Evolutionary conservation across 2,329 filamentous ascomycete species (phyloP), one percentile per base, ranked within the genome.

Genomic region (Cladosporium sp.): DNA sequence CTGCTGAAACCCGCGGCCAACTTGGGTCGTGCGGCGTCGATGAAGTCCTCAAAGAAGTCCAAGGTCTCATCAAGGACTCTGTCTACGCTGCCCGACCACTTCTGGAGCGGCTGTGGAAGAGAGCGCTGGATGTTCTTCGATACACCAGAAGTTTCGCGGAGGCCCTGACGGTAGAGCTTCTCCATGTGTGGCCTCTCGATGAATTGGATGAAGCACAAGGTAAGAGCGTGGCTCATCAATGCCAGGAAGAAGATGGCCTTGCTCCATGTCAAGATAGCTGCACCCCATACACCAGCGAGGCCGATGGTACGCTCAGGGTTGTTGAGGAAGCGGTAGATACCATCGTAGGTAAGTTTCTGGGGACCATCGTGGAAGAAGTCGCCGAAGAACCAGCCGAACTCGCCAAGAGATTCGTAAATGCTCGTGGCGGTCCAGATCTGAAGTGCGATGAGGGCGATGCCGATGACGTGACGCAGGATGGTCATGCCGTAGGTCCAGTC

Each of bases 311-410:
- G 88, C 74, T 99, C 94, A 0, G 94, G 94, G 70, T 97, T 99
- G 78, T 99, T 99, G 65, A 99, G 80, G 76, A 96, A 99, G 50
- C 94, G 91, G 74, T 99, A 99, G 68, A 99, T 99, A 62, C 93
- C 95, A 66, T 89, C 92, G 75, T 99, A 99, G 0, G 90, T 97
- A 62, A 97, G 81, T 75, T 94, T 96, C 15, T 59, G 47, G 17
- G 56, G 88, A 11, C 54, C 54, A 62, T 97, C 91, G 71, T 94
- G 97, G 81, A 99, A 97, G 79, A 97, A 99, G 72, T 99, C 94
- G 17, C 94, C 94, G 70, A 92, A 97, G 80, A 97, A 97, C 93
- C 93, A 99, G 67, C 94, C 94, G 69, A 97, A 99, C 70, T 99
- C 94, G 59, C 94, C 94, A 0, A 99, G 84, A 1, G 91, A 95